Evolutionary conservation across 208 protist genomes (phyloP).

Genomic region (Wallacemonas sp.): DNA sequence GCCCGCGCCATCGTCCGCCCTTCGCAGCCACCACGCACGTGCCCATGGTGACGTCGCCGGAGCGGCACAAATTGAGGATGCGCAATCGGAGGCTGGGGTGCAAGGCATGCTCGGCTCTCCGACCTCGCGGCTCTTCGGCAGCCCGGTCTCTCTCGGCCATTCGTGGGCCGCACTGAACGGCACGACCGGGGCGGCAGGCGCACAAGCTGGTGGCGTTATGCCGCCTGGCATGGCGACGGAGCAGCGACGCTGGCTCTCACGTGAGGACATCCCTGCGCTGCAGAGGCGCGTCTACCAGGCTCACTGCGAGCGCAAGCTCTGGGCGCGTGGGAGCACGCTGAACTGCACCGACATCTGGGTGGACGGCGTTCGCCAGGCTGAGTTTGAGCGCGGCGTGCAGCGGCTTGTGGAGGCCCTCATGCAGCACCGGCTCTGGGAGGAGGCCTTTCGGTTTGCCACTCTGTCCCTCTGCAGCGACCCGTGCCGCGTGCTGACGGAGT

Average conservation of each 20-base stretch:
- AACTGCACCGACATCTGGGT: conserved; percentile 83
- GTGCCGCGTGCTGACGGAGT: conserved; percentile 55
- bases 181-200: background rate
- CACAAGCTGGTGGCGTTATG: background rate
- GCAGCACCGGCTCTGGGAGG: conserved; percentile 66
- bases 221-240: background rate
- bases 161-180: conserved; percentile 21
- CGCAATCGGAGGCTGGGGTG: no score
- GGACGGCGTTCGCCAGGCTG: conserved; percentile 37
- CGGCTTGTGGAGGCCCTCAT: conserved; percentile 65
- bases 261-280: conserved; percentile 71
- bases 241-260: conserved; percentile 37
- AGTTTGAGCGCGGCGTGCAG: conserved; percentile 41
- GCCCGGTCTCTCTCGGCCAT: conserved; percentile 34
- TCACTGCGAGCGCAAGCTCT: conserved; percentile 75
- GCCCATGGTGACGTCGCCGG: no score
- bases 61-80: no score
- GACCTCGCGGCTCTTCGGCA: conserved; percentile 20
- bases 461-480: conserved; percentile 38
- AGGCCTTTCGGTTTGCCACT: conserved; percentile 62
- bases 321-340: conserved; percentile 51
- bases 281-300: conserved; percentile 72
- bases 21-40: no score
- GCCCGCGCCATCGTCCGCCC: no score
- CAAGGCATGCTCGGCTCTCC: background rate